Evolutionary conservation across 1,139 yeast genomes (phyloP).

Genomic region (Yamadazyma dendronema): DNA sequence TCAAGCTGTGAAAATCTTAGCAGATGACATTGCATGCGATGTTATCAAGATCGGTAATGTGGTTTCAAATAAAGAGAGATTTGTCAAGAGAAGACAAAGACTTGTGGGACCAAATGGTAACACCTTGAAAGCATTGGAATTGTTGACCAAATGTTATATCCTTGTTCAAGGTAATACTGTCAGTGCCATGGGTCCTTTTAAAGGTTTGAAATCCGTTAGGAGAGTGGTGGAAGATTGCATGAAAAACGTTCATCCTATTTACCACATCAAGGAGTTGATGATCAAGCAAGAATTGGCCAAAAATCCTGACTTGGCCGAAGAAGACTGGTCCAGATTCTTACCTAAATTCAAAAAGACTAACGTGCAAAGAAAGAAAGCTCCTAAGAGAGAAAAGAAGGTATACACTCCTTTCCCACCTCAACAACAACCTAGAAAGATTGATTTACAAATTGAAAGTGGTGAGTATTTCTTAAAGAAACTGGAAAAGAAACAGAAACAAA

Average conservation of each 20-base stretch:
- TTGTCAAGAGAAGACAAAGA: conserved; percentile 93
- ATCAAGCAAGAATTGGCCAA: conserved; percentile 92
- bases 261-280: conserved; percentile 96
- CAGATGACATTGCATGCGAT: conserved; percentile 94
- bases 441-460: conserved; percentile 96
- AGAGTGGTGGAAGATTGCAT: conserved; percentile 97
- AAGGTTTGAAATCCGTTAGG: conserved; percentile 88
- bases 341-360: conserved; percentile 97
- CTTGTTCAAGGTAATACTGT: conserved; percentile 98
- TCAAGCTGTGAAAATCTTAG: conserved; percentile 87
- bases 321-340: conserved; percentile 95
- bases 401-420: conserved; percentile 99
- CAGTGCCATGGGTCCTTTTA: conserved; percentile 94
- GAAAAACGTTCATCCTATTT: conserved; percentile 94
- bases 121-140: conserved; percentile 90
- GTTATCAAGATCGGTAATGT: conserved; percentile 91
- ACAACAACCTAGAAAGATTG: conserved; percentile 95
- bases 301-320: conserved; percentile 91
- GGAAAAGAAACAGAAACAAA: conserved; percentile 71
- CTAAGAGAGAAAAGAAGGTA: conserved; percentile 68
- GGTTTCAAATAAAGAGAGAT: conserved; percentile 88
- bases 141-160: conserved; percentile 88
- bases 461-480: conserved; percentile 90
- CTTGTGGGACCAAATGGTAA: conserved; percentile 97
- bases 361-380: conserved; percentile 88